Evolutionary conservation across 192 early-diverging fungal species (phyloP).

Genomic region (Paraglomus occultum): DNA sequence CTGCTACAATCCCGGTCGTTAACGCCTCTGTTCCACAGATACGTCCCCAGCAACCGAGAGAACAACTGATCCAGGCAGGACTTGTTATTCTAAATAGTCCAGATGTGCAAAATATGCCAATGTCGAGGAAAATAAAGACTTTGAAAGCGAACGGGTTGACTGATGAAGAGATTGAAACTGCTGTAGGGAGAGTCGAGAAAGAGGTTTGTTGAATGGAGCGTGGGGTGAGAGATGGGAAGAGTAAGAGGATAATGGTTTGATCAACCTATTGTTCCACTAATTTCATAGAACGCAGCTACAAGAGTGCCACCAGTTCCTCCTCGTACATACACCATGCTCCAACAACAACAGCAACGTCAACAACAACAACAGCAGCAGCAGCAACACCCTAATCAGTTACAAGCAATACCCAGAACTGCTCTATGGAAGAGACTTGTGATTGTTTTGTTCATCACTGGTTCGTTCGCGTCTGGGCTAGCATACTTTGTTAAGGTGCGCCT

Average conservation of each 20-base stretch:
- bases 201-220: not conserved
- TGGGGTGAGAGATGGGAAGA: too few species aligned
- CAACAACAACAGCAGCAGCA: not conserved
- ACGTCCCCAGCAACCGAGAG: slow-evolving; percentile 31
- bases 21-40: not conserved
- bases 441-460: slow-evolving; percentile 9
- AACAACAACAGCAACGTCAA: not conserved
- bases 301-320: slow-evolving; percentile 11
- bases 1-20: not conserved
- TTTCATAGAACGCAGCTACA: not conserved
- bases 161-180: slow-evolving; percentile 64
- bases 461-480: not conserved
- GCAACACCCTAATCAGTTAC: not conserved
- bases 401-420: not conserved
- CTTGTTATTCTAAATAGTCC: slow-evolving; percentile 65
- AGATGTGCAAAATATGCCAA: slow-evolving; percentile 58
- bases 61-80: slow-evolving; percentile 46
- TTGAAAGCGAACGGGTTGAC: slow-evolving; percentile 69
- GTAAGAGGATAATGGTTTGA: too few species aligned
- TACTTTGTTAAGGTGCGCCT: not conserved
- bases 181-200: slow-evolving; percentile 35
- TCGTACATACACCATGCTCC: slow-evolving; percentile 1
- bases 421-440: not conserved
- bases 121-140: slow-evolving; percentile 67
- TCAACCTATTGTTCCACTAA: too few species aligned